Evolutionary conservation across 1,139 yeast genomes (phyloP).

Genomic region (Geotrichum aggregatum): DNA sequence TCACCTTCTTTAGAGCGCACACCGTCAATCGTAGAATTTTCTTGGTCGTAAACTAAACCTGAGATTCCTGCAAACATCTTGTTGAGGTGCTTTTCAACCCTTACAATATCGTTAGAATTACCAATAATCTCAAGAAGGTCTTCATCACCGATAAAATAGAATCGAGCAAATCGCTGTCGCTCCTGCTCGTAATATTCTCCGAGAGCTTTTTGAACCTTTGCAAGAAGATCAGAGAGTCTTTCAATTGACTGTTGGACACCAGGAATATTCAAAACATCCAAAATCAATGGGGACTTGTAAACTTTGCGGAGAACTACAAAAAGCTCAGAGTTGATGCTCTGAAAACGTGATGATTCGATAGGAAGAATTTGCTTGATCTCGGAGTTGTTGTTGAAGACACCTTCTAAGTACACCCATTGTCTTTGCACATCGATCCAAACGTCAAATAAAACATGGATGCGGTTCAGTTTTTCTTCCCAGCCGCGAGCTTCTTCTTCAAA

Average conservation of each 20-base stretch:
- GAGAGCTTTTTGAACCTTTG: conserved; percentile 60
- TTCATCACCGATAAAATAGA: conserved; percentile 87
- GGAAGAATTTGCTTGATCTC: conserved; percentile 66
- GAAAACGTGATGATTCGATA: conserved; percentile 64
- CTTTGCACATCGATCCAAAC: conserved; percentile 80
- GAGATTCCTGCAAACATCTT: conserved; percentile 72
- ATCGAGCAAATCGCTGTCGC: conserved; percentile 71
- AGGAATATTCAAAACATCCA: conserved; percentile 56
- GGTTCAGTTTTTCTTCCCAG: conserved; percentile 56
- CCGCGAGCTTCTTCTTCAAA: conserved; percentile 58
- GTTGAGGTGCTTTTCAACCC: conserved; percentile 57
- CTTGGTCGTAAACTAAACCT: conserved; percentile 43
- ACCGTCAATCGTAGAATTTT: conserved; percentile 43
- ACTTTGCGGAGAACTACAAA: conserved; percentile 50
- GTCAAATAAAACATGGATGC: conserved; percentile 53
- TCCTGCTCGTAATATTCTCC: conserved; percentile 78
- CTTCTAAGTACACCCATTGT: conserved; percentile 85
- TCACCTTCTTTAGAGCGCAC: conserved; percentile 67
- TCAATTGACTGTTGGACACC: conserved; percentile 50
- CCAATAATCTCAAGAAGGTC: conserved; percentile 83
- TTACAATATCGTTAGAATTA: conserved; percentile 47
- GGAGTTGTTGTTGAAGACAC: conserved; percentile 55
- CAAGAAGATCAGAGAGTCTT: conserved; percentile 53
- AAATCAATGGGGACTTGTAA: conserved; percentile 49
- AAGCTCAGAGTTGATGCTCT: conserved; percentile 60